A percentile compares a stretch with the other conserved stretches of the same genome.
Evolutionary conservation across 257 asterid species (phyloP).

Genomic region (Petunia secreta): DNA sequence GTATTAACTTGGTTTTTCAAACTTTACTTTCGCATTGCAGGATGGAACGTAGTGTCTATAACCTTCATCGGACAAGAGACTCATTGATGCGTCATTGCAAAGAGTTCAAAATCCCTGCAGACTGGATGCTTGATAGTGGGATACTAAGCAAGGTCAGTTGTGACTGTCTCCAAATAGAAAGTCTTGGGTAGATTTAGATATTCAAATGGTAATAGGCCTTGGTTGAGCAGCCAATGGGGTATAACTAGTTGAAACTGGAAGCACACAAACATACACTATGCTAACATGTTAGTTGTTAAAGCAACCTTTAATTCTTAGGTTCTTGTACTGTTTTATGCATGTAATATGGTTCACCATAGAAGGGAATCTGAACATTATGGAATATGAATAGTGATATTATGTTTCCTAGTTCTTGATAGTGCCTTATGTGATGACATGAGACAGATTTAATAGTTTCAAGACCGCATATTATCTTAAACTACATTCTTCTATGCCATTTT

Average conservation of each 20-base stretch:
- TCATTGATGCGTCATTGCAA: slow-evolving; percentile 71
- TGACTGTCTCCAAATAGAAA: neutral
- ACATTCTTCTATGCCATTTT: neutral
- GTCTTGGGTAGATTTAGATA: neutral
- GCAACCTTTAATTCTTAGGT: neutral
- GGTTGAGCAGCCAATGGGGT: neutral
- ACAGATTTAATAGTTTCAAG: neutral
- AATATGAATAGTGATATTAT: neutral
- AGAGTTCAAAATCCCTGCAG: slow-evolving; percentile 78
- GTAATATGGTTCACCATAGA: slow-evolving; percentile 1
- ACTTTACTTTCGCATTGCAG: slow-evolving; percentile 36
- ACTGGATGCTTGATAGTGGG: slow-evolving; percentile 88
- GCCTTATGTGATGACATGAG: neutral
- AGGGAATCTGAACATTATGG: neutral
- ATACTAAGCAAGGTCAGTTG: slow-evolving; percentile 73
- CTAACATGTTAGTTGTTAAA: neutral
- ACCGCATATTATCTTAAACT: neutral
- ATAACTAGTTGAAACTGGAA: neutral
- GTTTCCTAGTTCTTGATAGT: neutral
- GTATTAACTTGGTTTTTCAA: neutral
- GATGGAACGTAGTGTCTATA: slow-evolving; percentile 81
- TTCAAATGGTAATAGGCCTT: slow-evolving; percentile 2
- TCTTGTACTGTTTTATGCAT: slow-evolving; percentile 4
- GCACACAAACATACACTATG: neutral
- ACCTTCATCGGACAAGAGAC: slow-evolving; percentile 73